These are phyloP conservation scores for Lipomyces kockii DNA, from an alignment of 805 yeast species.

Conservation along the genomic window DNA sequence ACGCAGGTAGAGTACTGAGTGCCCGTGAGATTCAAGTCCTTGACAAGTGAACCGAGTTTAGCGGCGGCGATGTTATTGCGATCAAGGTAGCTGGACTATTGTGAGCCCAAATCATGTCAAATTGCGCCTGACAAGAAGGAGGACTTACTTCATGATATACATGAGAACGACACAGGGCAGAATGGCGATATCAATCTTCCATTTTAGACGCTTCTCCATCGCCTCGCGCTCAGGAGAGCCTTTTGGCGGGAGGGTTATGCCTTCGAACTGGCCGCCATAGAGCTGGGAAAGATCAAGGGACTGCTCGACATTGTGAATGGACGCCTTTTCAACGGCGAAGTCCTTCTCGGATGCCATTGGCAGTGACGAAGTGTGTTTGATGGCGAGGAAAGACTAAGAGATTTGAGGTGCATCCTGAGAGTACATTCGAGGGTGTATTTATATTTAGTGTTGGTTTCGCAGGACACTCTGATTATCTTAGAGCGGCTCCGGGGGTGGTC, in stretches of 20 bases:
- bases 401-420: not conserved
- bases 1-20: conserved; percentile 55
- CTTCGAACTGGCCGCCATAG: conserved; percentile 34
- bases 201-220: conserved; percentile 51
- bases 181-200: conserved; percentile 56
- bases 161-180: conserved; percentile 57
- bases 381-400: not conserved
- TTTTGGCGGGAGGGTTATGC: conserved; percentile 36
- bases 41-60: conserved; percentile 51
- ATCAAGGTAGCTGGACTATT: conserved; percentile 47
- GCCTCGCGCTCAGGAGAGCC: conserved; percentile 51
- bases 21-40: conserved; percentile 48
- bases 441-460: too few relatives aligned
- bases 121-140: not conserved
- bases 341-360: not conserved
- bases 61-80: conserved; percentile 56
- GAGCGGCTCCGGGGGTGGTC: too few relatives aligned
- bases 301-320: conserved; percentile 16
- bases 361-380: not conserved
- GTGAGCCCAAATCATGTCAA: conserved; percentile 10
- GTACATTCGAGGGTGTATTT: too few relatives aligned
- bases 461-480: too few relatives aligned
- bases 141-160: conserved; percentile 52
- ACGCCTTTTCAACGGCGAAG: conserved; percentile 6
- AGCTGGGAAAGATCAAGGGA: conserved; percentile 9